Conservation (phyloP, 2,329 filamentous ascomycete genomes). For the Metarhizium album region DNA sequence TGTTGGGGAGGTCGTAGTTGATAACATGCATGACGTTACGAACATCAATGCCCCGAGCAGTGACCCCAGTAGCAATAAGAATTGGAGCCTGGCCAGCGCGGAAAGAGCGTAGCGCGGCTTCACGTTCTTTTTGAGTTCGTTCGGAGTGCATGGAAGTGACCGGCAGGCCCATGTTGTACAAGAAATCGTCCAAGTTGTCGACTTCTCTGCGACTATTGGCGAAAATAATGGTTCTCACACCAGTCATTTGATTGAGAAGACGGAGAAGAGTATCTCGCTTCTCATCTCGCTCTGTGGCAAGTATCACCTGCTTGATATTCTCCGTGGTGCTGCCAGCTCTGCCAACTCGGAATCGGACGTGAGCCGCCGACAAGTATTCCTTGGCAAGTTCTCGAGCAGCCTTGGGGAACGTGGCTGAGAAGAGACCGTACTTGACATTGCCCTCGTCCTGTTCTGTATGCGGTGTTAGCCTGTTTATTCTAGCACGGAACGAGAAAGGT, state of each 20-base stretch:
- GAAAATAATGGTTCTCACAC: slow-evolving; percentile 78
- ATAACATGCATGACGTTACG: slow-evolving; percentile 81
- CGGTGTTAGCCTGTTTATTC: slow-evolving; percentile 14
- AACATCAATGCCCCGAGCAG: slow-evolving; percentile 81
- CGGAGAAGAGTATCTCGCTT: slow-evolving; percentile 67
- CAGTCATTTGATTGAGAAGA: slow-evolving; percentile 57
- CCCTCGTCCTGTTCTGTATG: slow-evolving; percentile 61
- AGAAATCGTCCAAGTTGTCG: slow-evolving; percentile 77
- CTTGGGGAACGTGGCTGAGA: slow-evolving; percentile 90
- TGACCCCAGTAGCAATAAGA: slow-evolving; percentile 75
- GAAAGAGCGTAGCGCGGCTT: slow-evolving; percentile 84
- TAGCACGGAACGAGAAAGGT: background rate
- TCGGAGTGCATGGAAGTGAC: slow-evolving; percentile 82
- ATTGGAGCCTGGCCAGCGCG: slow-evolving; percentile 64
- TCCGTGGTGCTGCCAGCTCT: slow-evolving; percentile 71
- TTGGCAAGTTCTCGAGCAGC: slow-evolving; percentile 64
- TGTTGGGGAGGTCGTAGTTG: slow-evolving; percentile 78
- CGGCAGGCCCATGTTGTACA: slow-evolving; percentile 71
- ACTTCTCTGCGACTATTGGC: slow-evolving; percentile 71
- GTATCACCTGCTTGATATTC: slow-evolving; percentile 72
- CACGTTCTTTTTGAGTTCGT: slow-evolving; percentile 81
- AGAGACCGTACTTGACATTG: slow-evolving; percentile 64
- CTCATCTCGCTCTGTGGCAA: slow-evolving; percentile 50
- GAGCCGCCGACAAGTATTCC: slow-evolving; percentile 61
- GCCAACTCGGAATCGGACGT: slow-evolving; percentile 75